phyloP scores from a whole-genome alignment of 768 basidiomycete genomes.

The Solioccasus polychromus region DNA sequence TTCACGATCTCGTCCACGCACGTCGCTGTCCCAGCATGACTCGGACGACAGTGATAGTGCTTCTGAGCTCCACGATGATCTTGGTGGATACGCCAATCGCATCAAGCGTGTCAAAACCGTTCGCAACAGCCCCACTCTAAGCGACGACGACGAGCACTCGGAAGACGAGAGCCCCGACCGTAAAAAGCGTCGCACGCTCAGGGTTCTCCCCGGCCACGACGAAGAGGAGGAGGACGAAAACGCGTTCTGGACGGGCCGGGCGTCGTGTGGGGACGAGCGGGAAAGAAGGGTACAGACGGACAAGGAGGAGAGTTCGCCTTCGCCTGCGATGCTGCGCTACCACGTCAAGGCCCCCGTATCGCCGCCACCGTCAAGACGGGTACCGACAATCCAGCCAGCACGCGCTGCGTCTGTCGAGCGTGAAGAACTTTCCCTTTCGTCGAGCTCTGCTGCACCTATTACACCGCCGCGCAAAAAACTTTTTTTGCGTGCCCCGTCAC shows the following conservation, averaged over 20 bases:
- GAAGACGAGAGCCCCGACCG: conserved; percentile 17
- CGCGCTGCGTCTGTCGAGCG: conserved; percentile 27
- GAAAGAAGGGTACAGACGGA: conserved; percentile 7
- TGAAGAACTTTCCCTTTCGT: conserved; percentile 1
- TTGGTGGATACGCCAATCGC: conserved; percentile 8
- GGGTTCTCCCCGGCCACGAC: conserved; percentile 37
- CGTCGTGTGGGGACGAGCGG: conserved; percentile 9
- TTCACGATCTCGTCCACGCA: conserved; percentile 39
- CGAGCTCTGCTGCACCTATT: conserved; percentile 17
- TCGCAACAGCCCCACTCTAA: conserved; percentile 13
- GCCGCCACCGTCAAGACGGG: conserved; percentile 64
- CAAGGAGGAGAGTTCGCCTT: conserved; percentile 24
- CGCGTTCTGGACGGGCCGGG: conserved; percentile 26
- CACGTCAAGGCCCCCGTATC: conserved; percentile 50
- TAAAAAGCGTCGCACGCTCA: conserved; percentile 41
- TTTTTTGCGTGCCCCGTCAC: conserved; percentile 22
- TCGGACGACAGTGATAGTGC: conserved; percentile 36
- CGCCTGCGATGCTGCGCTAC: conserved; percentile 36
- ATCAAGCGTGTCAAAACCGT: conserved; percentile 15
- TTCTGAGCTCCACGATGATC: conserved; percentile 30
- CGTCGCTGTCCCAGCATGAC: conserved; percentile 47
- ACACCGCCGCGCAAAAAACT: conserved; percentile 26
- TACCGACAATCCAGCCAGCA: conserved; percentile 28
- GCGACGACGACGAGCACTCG: conserved; percentile 18
- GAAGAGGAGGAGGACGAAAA: conserved; percentile 55